Evolutionary conservation across 2,329 filamentous ascomycete species (phyloP).

Genomic region (Corniculantispora saksenae): DNA sequence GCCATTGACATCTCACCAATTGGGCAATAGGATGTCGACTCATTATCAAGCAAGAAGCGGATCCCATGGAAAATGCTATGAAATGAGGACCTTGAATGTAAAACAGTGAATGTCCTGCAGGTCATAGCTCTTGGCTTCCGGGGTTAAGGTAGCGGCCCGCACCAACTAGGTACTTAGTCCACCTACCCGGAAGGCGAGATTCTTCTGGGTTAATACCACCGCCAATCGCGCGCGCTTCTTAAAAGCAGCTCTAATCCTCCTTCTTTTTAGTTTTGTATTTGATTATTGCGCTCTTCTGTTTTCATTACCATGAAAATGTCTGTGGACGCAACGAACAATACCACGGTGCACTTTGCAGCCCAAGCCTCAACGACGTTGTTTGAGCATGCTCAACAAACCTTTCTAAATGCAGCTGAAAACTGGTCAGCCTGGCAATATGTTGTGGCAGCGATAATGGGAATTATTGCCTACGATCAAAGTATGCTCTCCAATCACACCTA

Average conservation of each 20-base stretch:
- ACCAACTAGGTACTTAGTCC: not conserved
- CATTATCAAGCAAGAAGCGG: not conserved
- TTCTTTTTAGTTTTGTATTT: not conserved
- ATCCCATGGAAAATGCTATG: not conserved
- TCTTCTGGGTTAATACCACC: not conserved
- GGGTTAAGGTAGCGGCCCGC: not conserved
- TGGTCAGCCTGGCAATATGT: constrained; percentile 34
- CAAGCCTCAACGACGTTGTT: not conserved
- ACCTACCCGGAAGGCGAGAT: not conserved
- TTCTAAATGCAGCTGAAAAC: not conserved
- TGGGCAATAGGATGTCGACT: not conserved
- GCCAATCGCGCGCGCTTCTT: not conserved
- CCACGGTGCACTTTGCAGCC: not conserved
- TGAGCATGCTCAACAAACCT: not conserved
- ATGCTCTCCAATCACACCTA: not conserved
- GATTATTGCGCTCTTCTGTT: not conserved
- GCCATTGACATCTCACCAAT: not conserved
- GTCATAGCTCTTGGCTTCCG: not conserved
- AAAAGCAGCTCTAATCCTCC: not conserved
- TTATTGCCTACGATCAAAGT: constrained; percentile 45
- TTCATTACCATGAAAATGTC: not conserved
- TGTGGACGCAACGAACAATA: not conserved
- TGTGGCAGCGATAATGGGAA: constrained; percentile 33
- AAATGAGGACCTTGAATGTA: not conserved
- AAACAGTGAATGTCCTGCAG: not conserved